These are phyloP conservation scores for Paramicrosporidium saccamoebae DNA, from an alignment of 371 early-diverging fungal genomes.

Conservation along the genomic window DNA sequence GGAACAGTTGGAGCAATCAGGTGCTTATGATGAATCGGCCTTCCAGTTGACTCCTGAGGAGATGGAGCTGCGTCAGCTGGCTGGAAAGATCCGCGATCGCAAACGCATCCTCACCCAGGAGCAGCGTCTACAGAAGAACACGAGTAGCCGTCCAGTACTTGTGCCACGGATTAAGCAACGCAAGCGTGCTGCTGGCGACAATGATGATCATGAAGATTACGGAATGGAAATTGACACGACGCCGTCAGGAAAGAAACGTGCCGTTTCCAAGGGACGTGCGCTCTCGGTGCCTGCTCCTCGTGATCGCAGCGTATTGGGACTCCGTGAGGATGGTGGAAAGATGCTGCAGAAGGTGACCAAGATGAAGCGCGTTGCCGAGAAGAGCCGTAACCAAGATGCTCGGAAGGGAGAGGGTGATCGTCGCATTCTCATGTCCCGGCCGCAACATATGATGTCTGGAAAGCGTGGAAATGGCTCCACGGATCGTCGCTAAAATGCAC, in stretches of 20 bases:
- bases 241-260: constrained; percentile 13
- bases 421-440: constrained; percentile 49
- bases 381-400: constrained; percentile 30
- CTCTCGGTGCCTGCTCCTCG: constrained; percentile 12
- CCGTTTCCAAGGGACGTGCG: constrained; percentile 11
- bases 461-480: constrained; percentile 46
- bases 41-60: constrained; percentile 7
- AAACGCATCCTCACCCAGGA: constrained; percentile 41
- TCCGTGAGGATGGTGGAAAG: constrained; percentile 20
- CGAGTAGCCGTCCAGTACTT: constrained; percentile 23
- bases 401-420: constrained; percentile 79
- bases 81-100: constrained; percentile 42
- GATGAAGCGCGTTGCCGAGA: constrained; percentile 26
- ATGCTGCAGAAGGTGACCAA: constrained; percentile 22
- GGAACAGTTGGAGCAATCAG: constrained; percentile 60
- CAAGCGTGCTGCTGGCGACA: constrained; percentile 12
- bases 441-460: constrained; percentile 85
- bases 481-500: constrained; percentile 31
- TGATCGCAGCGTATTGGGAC: constrained; percentile 32
- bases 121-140: constrained; percentile 24
- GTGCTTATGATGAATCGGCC: constrained; percentile 59
- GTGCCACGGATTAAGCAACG: constrained; percentile 5
- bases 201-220: constrained; percentile 17
- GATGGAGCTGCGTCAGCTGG: constrained; percentile 24
- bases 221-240: constrained; percentile 17